Evolutionary conservation across 305 asterid species (phyloP).

Genomic region (Nicotiana rustica): DNA sequence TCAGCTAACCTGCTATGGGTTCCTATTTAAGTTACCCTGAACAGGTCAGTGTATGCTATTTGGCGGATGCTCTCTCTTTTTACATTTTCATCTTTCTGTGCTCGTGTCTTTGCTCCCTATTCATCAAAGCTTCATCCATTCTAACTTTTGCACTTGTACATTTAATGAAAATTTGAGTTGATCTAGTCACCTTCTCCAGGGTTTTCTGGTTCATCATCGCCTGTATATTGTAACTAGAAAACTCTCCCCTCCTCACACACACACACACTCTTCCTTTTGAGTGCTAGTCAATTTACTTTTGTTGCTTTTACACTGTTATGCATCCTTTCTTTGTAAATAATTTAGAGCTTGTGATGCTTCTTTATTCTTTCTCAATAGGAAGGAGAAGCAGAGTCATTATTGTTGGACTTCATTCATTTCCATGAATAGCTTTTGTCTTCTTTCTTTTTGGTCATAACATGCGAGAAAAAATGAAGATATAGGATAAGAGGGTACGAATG

Average conservation of each 20-base stretch:
- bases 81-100: constrained; percentile 59
- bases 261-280: neutral
- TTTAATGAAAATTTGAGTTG: neutral
- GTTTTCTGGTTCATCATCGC: neutral
- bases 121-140: constrained; percentile 16
- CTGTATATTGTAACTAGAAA: neutral
- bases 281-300: neutral
- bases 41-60: constrained; percentile 65
- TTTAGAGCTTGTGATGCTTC: neutral
- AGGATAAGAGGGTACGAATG: constrained; percentile 2
- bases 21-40: constrained; percentile 62
- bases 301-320: neutral
- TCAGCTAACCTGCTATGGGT: no score
- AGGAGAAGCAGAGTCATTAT: neutral
- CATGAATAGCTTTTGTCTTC: neutral
- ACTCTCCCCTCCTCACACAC: neutral
- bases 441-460: neutral
- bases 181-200: neutral
- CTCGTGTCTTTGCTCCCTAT: constrained; percentile 43
- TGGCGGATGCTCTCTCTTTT: constrained; percentile 67
- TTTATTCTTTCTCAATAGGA: neutral
- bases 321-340: neutral
- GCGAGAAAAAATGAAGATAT: neutral
- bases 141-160: neutral
- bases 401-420: constrained; percentile 2